These are phyloP conservation scores for Tetrastigma voinierianum DNA, from an alignment of 164 flowering plant genomes.

Conservation along the genomic window DNA sequence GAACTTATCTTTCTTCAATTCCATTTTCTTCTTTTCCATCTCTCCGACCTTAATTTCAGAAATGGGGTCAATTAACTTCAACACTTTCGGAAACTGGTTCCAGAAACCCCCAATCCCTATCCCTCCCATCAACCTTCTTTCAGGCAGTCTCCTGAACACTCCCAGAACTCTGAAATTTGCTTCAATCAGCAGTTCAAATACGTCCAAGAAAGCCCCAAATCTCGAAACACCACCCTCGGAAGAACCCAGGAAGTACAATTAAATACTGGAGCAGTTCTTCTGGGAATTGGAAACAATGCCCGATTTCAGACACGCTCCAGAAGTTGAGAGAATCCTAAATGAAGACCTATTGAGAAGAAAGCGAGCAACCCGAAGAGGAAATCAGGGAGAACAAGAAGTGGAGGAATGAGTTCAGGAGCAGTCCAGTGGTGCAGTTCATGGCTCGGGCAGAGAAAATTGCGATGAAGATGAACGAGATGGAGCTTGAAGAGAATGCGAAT, in stretches of 20 bases:
- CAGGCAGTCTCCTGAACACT: too few relatives aligned
- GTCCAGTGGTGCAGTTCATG: too few relatives aligned
- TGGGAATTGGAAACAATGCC: constrained; percentile 77
- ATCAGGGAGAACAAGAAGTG: too few relatives aligned
- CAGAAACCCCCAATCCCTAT: too few relatives aligned
- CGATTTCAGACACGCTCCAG: constrained; percentile 72
- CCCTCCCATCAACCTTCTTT: too few relatives aligned
- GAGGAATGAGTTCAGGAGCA: too few relatives aligned
- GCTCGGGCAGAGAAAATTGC: too few relatives aligned
- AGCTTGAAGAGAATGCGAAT: constrained; percentile 39
- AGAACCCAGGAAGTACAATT: constrained; percentile 36
- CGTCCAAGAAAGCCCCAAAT: constrained; percentile 16
- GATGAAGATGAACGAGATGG: too few relatives aligned
- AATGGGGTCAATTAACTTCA: constrained; percentile 83
- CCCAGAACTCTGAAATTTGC: too few relatives aligned
- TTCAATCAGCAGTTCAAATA: constrained; percentile 23
- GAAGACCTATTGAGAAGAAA: constrained; percentile 61
- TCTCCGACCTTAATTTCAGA: constrained; percentile 6
- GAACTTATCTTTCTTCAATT: too few relatives aligned
- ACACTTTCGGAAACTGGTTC: too few relatives aligned
- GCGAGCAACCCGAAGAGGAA: constrained; percentile 66
- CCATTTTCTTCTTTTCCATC: too few relatives aligned
- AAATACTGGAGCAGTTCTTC: constrained; percentile 58
- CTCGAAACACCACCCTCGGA: constrained; percentile 15
- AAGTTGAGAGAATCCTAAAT: constrained; percentile 65